Base-by-base conservation (phyloP, 495 filamentous ascomycete genomes). In the Talaromyces liani region DNA sequence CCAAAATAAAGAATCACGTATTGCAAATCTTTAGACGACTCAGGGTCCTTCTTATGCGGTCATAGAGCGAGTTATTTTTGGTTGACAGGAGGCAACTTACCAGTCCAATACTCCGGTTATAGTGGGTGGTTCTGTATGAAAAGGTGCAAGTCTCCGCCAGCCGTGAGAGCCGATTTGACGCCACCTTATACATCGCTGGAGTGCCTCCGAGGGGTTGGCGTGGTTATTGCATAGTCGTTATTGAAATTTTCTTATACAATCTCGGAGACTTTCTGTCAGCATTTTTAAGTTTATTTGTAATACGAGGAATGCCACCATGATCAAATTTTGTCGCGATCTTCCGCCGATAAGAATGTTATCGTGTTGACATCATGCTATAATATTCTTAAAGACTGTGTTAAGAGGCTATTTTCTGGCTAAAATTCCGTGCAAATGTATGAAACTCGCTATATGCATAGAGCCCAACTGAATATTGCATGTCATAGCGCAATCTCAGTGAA, bases 101-200 rank as follows among this genome's bases (percentile, higher is more conserved):
- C n/a, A 12, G 20, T 51, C 47, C 33, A 9, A 7, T 36, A 36
- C 33, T 36, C 33, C 33, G 39, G 39, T 45, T 1, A 45, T 45
- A n/a, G 4, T 16, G 39, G 16, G 45, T 49, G 45, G 45, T 49
- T 49, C 45, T 20, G 18, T 18, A 20, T 49, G 27, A 56, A 56
- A 56, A 29, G 24, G 53, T 56, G 53, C 53, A 56, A 56, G 53
- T 56, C 24, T 56, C 53, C 53, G 53, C 53, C 53, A 27, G 20
- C 24, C 18, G 18, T 12, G 18, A 25, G 49, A 54, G 18, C 24
- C 18, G 18, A 54, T 54, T 53, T 54, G 49, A 24, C 49, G 49
- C 49, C 49, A 54, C 49, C 29, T 31, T 31, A 7, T 31, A 31
- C 6, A 31, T 31, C 29, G 5, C 29, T 31, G 36, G 36, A 41